Evolutionary conservation across 163 green algal genomes (phyloP), one percentile per base, ranked within the genome.

Genomic region (Scenedesmus sp.): DNA sequence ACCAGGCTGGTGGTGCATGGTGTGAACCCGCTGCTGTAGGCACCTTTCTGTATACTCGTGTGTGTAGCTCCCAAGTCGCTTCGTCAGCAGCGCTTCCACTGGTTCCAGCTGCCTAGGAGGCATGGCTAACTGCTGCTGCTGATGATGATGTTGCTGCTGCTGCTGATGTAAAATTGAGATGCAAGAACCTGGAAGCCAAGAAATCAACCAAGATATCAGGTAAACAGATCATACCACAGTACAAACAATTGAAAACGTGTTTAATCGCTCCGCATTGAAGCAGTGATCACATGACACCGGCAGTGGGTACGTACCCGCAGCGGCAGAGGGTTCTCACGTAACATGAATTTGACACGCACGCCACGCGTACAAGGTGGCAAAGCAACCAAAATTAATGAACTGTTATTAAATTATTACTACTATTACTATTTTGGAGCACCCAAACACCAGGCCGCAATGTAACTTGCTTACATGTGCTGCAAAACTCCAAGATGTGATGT

Each of bases 11-110:
- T 76, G 30, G 65, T 76, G 65, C 12, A 40, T 40, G 65, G 30
- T 76, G 65, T n/a, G 65, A 0, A 40, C 18, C 65, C 9, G 30
- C 65, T 76, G 65, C 65, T 76, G 2, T 18, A n/a, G 65, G 30
- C 9, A 76, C 65, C 65, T 40, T 46, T 88, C 83, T 43, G 56
- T 88, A 40, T 88, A 88, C 40, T 88, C 83, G 26, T 88, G 83
- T 40, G 35, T 80, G 37, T 81, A 88, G 26, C 40, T 70, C 6
- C 78, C 87, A 1, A 91, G 43, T 5, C 78, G 40, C 30, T 85
- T 85, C 26, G 87, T 72, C 68, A 91, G 24, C 20, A 91, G 79
- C 7, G 87, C 40, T 30, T 81, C 86, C 26, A 49, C n/a, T 12
- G 70, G 30, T 26, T 89, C 61, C 35, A 89, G 24, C 30, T 51